phyloP scores from a whole-genome alignment of 2,329 filamentous ascomycete species.

The Phoma herbarum region DNA sequence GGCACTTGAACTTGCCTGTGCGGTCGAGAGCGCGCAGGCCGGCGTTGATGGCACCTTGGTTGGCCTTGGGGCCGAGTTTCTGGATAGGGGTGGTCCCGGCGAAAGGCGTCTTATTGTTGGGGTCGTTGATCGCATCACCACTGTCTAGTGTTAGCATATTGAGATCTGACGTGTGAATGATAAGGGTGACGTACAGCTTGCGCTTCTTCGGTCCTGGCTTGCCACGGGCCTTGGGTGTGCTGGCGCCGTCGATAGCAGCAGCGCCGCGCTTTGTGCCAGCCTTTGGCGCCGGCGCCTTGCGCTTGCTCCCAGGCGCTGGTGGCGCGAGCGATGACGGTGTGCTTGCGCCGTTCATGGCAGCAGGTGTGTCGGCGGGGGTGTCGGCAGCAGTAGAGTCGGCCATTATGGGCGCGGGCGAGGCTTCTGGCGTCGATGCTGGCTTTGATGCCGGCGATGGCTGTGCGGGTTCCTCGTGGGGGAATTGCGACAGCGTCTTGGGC shows the following conservation, averaged over 20 bases:
- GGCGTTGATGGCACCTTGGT: slow-evolving; percentile 96
- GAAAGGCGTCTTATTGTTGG: slow-evolving; percentile 53
- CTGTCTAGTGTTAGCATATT: slow-evolving; percentile 40
- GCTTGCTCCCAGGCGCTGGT: slow-evolving; percentile 69
- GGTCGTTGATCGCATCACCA: slow-evolving; percentile 62
- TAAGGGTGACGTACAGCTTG: slow-evolving; percentile 73
- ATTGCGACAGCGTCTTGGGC: slow-evolving; percentile 40
- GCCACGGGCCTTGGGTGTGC: slow-evolving; percentile 72
- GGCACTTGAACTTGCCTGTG: slow-evolving; percentile 82
- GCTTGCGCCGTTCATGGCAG: slow-evolving; percentile 42
- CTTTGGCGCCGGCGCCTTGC: slow-evolving; percentile 79
- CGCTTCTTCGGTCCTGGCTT: slow-evolving; percentile 96
- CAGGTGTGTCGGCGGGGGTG: slow-evolving; percentile 55
- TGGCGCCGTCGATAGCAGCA: slow-evolving; percentile 62
- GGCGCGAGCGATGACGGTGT: slow-evolving; percentile 55
- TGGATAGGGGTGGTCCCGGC: slow-evolving; percentile 62
- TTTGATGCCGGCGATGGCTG: slow-evolving; percentile 42
- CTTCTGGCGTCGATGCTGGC: slow-evolving; percentile 48
- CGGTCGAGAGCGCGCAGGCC: slow-evolving; percentile 93
- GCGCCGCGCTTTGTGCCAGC: slow-evolving; percentile 67
- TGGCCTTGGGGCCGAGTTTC: slow-evolving; percentile 95
- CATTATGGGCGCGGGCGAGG: slow-evolving; percentile 46
- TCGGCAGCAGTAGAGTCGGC: slow-evolving; percentile 49
- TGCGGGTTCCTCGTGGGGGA: slow-evolving; percentile 40
- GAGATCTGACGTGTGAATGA: not conserved